Evolutionary conservation across 1,284 basidiomycete species (phyloP).

Genomic region (Apiotrichum siamense): DNA sequence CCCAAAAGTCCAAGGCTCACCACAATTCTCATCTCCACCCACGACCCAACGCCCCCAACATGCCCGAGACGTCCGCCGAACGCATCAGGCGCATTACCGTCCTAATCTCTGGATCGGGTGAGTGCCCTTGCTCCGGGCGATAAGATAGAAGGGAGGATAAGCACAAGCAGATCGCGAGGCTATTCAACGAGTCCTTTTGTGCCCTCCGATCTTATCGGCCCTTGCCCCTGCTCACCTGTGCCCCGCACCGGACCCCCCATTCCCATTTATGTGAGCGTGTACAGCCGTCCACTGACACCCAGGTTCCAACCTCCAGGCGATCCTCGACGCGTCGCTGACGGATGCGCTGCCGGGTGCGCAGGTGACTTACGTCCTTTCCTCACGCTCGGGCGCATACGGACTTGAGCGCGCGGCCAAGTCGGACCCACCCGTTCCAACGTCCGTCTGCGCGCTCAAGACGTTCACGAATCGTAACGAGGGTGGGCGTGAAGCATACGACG

Average conservation of each 20-base stretch:
- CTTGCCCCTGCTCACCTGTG: neutral
- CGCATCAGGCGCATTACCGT: constrained; percentile 53
- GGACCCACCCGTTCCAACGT: constrained; percentile 70
- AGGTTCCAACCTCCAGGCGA: constrained; percentile 94
- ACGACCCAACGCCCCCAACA: constrained; percentile 3
- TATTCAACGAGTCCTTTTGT: neutral
- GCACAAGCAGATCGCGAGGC: neutral
- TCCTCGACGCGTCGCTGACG: constrained; percentile 75
- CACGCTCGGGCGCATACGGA: constrained; percentile 86
- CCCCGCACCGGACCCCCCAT: neutral
- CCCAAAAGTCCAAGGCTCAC: neutral
- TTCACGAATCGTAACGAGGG: constrained; percentile 70
- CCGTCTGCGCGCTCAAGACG: constrained; percentile 76
- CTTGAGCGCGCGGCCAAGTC: constrained; percentile 69
- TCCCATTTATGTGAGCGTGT: constrained; percentile 5
- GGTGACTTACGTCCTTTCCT: constrained; percentile 82
- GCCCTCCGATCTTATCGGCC: neutral
- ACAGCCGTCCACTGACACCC: constrained; percentile 23
- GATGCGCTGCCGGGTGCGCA: constrained; percentile 57
- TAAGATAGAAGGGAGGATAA: too few relatives aligned
- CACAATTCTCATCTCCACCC: neutral
- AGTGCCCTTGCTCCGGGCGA: constrained; percentile 25
- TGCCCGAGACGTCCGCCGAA: constrained; percentile 23
- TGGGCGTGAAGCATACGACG: constrained; percentile 77
- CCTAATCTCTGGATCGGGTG: constrained; percentile 78